phyloP scores from a whole-genome alignment of 2,329 filamentous ascomycete genomes.

The Phyllosticta paracitricarpa region DNA sequence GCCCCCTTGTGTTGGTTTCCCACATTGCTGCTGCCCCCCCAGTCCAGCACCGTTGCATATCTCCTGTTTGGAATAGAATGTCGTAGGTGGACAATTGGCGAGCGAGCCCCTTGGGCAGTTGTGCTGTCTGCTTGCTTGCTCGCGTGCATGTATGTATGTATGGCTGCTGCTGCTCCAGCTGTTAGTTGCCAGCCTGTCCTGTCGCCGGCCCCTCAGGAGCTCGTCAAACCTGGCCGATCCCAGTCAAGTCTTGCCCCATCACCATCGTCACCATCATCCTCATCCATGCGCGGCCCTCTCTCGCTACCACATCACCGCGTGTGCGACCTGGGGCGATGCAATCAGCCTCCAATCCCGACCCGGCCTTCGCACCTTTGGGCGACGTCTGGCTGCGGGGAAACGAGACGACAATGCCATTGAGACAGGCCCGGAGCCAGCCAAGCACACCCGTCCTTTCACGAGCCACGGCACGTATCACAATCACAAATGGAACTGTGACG shows the following conservation, averaged over 20 bases:
- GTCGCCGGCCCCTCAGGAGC: not conserved
- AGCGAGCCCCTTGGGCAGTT: not conserved
- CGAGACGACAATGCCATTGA: not conserved
- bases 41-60: not conserved
- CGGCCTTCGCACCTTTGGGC: slow-evolving; percentile 1
- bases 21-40: not conserved
- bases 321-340: slow-evolving; percentile 9
- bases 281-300: not conserved
- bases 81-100: not conserved
- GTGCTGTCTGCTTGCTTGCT: not conserved
- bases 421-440: not conserved
- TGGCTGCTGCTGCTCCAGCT: not conserved
- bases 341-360: not conserved
- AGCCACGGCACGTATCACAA: not conserved
- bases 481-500: not conserved
- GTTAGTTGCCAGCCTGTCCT: not conserved
- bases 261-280: too few relatives aligned
- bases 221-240: not conserved
- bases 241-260: not conserved
- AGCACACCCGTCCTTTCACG: not conserved
- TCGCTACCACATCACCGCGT: not conserved
- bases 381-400: slow-evolving; percentile 3
- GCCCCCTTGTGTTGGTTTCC: not conserved
- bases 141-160: not conserved
- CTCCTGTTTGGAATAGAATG: not conserved